Percentiles rank a stretch among this genome's conserved stretches.
phyloP scores from a whole-genome alignment of 345 rosid species.

The Tarenaya hassleriana region DNA sequence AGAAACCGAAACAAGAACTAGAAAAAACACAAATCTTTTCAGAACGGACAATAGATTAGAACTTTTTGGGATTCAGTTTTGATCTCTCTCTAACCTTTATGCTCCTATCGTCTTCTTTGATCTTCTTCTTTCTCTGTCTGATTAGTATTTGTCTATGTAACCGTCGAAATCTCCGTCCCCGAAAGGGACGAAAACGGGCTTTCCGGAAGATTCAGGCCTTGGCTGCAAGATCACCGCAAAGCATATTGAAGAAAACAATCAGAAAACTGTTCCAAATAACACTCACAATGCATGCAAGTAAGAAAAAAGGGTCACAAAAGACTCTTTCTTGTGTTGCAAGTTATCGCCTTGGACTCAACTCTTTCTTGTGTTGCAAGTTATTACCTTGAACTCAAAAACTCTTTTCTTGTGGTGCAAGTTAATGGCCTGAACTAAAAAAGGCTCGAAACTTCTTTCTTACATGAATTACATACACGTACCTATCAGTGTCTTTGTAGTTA shows the following conservation, averaged over 20 bases:
- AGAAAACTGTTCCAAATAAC: too few species aligned
- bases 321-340: background rate
- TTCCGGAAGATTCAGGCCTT: constrained; percentile 72
- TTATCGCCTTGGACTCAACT: too few species aligned
- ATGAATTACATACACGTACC: too few species aligned
- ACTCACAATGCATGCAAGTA: too few species aligned
- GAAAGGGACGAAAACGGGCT: constrained; percentile 72
- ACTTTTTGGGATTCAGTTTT: background rate
- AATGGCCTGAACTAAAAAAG: too few species aligned
- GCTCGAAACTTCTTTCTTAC: too few species aligned
- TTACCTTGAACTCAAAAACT: too few species aligned
- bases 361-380: too few species aligned
- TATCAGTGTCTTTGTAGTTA: constrained; percentile 49
- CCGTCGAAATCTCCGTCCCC: constrained; percentile 61
- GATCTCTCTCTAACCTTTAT: constrained; percentile 22
- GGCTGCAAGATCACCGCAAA: constrained; percentile 36
- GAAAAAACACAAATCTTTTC: constrained; percentile 1
- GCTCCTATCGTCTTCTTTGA: constrained; percentile 25
- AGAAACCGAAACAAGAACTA: constrained; percentile 5
- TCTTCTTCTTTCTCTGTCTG: constrained; percentile 23
- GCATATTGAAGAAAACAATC: constrained; percentile 18
- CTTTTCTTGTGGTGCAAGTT: too few species aligned
- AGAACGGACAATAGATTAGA: constrained; percentile 15
- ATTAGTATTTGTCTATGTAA: constrained; percentile 36
- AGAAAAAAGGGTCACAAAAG: background rate